These are phyloP conservation scores for Oryza glaberrima DNA, from an alignment of 176 grass and related monocot genomes.

Conservation along the genomic window DNA sequence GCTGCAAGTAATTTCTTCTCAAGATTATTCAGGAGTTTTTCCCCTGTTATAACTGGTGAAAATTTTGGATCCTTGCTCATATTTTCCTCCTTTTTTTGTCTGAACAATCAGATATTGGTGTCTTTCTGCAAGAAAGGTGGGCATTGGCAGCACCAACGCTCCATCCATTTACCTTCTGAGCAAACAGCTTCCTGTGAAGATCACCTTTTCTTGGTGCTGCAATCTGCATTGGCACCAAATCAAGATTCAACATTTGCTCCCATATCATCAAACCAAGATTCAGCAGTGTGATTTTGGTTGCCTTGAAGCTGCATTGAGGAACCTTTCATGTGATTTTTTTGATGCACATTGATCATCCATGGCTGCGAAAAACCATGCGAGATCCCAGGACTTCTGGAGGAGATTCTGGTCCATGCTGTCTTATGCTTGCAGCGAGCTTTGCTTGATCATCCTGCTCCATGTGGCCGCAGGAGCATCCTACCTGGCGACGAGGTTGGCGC, in stretches of 20 bases:
- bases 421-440: slow-evolving; percentile 60
- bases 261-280: not conserved
- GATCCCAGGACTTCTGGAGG: slow-evolving; percentile 22
- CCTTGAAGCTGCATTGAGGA: not conserved
- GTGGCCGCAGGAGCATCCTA: slow-evolving; percentile 58
- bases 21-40: not conserved
- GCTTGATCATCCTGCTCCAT: slow-evolving; percentile 71
- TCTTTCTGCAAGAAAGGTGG: not conserved
- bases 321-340: not conserved
- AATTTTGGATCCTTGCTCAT: not conserved
- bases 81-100: not conserved
- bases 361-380: slow-evolving; percentile 29
- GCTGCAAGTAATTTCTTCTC: not conserved
- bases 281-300: not conserved
- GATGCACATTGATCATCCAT: slow-evolving; percentile 38
- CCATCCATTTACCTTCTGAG: too few species aligned
- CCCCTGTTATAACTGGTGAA: not conserved
- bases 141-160: not conserved
- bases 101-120: not conserved
- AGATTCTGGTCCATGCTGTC: slow-evolving; percentile 50
- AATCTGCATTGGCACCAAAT: not conserved
- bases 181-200: too few species aligned
- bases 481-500: slow-evolving; percentile 52
- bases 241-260: not conserved
- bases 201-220: not conserved